Percentiles rank a stretch among this genome's conserved stretches.
Evolutionary conservation across 2,329 filamentous ascomycete species (phyloP).

Genomic region (Teratosphaeria pseudoeucalypti): DNA sequence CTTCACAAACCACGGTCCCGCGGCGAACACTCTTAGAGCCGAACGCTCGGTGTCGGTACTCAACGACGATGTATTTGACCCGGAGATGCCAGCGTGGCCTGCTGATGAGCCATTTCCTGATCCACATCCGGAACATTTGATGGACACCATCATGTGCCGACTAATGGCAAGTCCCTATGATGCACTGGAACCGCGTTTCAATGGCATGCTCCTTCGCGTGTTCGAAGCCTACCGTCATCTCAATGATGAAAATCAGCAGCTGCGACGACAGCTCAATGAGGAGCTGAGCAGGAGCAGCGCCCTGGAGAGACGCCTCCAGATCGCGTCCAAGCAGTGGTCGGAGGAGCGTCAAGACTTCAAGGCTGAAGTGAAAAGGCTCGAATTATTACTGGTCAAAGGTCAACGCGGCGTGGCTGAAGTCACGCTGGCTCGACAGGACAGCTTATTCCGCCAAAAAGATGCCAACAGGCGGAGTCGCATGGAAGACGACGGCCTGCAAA

Average conservation of each 20-base stretch:
- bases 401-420: conserved; percentile 32
- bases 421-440: conserved; percentile 32
- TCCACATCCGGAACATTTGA: conserved; percentile 18
- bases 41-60: conserved; percentile 11
- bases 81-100: conserved; percentile 18
- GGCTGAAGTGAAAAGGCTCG: conserved; percentile 34
- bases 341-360: conserved; percentile 27
- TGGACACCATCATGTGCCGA: conserved; percentile 23
- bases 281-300: conserved; percentile 14
- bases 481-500: conserved; percentile 16
- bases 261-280: conserved; percentile 21
- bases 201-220: conserved; percentile 31
- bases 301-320: conserved; percentile 15
- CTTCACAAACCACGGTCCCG: conserved; percentile 24
- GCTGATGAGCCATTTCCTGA: conserved; percentile 17
- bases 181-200: conserved; percentile 22
- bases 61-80: conserved; percentile 12
- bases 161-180: conserved; percentile 21
- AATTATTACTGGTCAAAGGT: conserved; percentile 33
- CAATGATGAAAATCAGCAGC: conserved; percentile 24
- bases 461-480: conserved; percentile 8
- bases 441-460: conserved; percentile 25
- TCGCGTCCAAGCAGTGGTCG: conserved; percentile 24
- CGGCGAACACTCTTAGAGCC: conserved; percentile 4
- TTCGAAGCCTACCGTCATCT: conserved; percentile 32